Evolutionary conservation across 177 flowering plant genomes (phyloP), one percentile per base, ranked within the genome.

Genomic region (Vitis hybrid): DNA sequence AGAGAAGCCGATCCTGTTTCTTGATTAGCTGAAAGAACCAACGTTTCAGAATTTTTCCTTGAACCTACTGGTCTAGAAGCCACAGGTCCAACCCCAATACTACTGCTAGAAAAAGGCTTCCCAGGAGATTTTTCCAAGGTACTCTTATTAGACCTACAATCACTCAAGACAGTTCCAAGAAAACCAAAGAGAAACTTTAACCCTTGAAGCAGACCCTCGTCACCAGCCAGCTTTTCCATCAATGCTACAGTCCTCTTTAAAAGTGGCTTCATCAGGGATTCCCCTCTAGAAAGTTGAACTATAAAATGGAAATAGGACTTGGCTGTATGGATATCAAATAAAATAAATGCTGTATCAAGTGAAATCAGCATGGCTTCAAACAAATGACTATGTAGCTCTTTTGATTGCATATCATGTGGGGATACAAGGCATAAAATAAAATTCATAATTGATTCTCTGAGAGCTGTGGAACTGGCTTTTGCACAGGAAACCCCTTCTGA

Each of bases 401-500:
- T 67, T 5, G 85, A 74, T 48, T 73, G 78, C 29, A 58, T 20
- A 9, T 85, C 95, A 63, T 80, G 48, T 56, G 85, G 76, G n/a
- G 88, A 80, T 53, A 85, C 69, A 61, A 93, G 87, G 73, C 82
- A 79, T 61, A 69, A 59, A 34, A 96, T 68, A 74, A 96, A 92
- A 68, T 72, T 85, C 92, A 92, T 84, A 49, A 94, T 82, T 45
- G 97, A 79, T 63, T 93, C 99, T 79, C 97, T 84, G 18, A 96
- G 85, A 63, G 90, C 61, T 56, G 54, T 50, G 67, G 90, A 87
- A 81, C 74, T 82, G 73, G 78, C 96, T 83, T 82, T 89, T 45
- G 79, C 80, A 76, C 72, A 66, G 34, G 71, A 34, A 22, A 67
- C 71, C 22, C 79, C 88, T 64, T 63, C 83, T 18, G 90, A 77